Evolutionary conservation across 75 land plant species (phyloP), one percentile per base, ranked within the genome.

Genomic region (Sequoiadendron giganteum): DNA sequence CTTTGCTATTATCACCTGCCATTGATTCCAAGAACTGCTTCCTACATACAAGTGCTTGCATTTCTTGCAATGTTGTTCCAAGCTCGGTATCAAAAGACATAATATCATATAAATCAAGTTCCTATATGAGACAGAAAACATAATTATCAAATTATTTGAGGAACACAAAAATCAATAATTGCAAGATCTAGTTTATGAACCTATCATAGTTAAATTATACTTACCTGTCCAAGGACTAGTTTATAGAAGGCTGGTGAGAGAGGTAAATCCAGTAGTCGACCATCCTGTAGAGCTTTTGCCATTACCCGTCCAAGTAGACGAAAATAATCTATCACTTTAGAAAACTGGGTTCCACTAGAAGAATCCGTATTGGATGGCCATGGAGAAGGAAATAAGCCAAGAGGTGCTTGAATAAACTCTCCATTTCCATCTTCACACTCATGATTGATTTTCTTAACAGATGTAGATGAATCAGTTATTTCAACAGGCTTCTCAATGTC

Each of bases 221-320:
- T 87, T 92, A 95, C 99, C 91, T 98, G 99, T 86, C 99, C 97
- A 84, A 96, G 94, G 11, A 95, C 90, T 86, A 98, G 93, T 86
- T 98, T 98, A 83, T 95, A 96, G 81, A 98, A 96, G 30, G 96
- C 92, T 18, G 90, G 90, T 72, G 99, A 98, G 34, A 98, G 79
- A 21, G 99, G 99, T 55, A 98, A 88, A 84, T 98, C 99, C 90
- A 98, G 91, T 48, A 98, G 94, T 80, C 99, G 92, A 10, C 99
- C 99, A 95, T 98, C 99, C 90, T 98, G 99, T 80, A 98, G 91
- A 81, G 99, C 98, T 91, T 98, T 98, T 70, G 96, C 98, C 94
- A 98, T 96, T 39, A 95, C 96, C 30, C 97, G 93, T 1, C 99
- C 99, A 87, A 98, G 90, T 42, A 98, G 88, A 48, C 96, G 93